Evolutionary conservation across 345 rosid genomes (phyloP), one percentile per base, ranked within the genome.

Genomic region (Salix arbutifolia): DNA sequence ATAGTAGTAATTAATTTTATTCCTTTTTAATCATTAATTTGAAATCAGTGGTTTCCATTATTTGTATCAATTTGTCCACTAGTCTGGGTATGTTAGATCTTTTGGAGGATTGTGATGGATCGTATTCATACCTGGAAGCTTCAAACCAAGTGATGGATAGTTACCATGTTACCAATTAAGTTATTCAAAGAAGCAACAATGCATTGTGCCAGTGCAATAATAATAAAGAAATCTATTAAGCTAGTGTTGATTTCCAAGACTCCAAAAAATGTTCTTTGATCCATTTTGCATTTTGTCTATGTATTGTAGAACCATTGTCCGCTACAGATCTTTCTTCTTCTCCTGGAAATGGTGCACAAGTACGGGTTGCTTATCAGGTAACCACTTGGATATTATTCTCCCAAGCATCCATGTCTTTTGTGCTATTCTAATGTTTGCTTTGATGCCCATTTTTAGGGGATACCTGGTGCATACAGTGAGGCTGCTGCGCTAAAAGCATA

Each of bases 351-450:
- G 88, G 87, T 60, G 74, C 92, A 77, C 88, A 85, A 77, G 82
- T 90, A 67, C 94, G 92, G 79, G 90, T 93, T 67, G 97, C 98
- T 64, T 96, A 86, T 86, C 96, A 92, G 98, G 97, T 93, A 81
- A 77, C 37, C 74, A 76, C 71, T 65, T 69, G 28, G 73, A 14
- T 52, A 8, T 74, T 77, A 21, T 56, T 74, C 66, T 65, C 44
- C 66, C 74, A 67, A 56, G 64, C 67, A 71, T 66, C 68, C 31
- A 56, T 65, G 21, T 62, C 30, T 64, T 70, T 83, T 66, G 46
- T 79, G 66, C 46, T 62, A 48, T 78, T 79, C 70, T 77, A 48
- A 64, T 52, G 66, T 76, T 69, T 75, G 28, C 69, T 74, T 61
- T 50, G 23, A 76, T 83, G 69, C 44, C 64, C 4, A 70, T 16